Conservation (phyloP, 257 asterid species). For the Nicotiana noctiflora region DNA sequence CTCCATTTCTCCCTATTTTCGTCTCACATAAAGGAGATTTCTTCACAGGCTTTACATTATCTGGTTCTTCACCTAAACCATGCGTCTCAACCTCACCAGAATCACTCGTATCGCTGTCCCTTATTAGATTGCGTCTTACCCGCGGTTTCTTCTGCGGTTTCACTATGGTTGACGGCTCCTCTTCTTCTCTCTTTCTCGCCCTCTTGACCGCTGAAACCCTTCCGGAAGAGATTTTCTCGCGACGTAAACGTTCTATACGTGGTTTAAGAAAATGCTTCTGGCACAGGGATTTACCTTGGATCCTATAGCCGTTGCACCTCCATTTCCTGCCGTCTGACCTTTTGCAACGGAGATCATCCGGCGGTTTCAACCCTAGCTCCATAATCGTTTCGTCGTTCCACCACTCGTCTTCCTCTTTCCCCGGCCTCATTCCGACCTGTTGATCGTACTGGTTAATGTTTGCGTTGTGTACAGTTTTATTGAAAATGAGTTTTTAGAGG, state of each 20-base stretch:
- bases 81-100: slow-evolving; percentile 1
- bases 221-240: background rate
- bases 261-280: slow-evolving; percentile 15
- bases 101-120: background rate
- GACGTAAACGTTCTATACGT: background rate
- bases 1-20: background rate
- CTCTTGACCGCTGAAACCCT: background rate
- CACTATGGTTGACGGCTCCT: slow-evolving; percentile 10
- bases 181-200: background rate
- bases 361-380: background rate
- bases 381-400: no score
- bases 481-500: background rate
- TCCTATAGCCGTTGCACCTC: slow-evolving; percentile 29
- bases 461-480: background rate
- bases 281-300: slow-evolving; percentile 17
- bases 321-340: slow-evolving; percentile 21
- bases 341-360: slow-evolving; percentile 24
- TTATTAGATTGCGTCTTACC: background rate
- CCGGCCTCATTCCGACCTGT: background rate
- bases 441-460: background rate
- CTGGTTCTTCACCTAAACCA: background rate
- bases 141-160: slow-evolving; percentile 20
- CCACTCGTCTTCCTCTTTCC: background rate
- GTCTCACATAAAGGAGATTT: background rate
- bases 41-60: background rate